Evolutionary conservation across 441 rosid genomes (phyloP), one percentile per base, ranked within the genome.

Genomic region (Brassica hybrid): DNA sequence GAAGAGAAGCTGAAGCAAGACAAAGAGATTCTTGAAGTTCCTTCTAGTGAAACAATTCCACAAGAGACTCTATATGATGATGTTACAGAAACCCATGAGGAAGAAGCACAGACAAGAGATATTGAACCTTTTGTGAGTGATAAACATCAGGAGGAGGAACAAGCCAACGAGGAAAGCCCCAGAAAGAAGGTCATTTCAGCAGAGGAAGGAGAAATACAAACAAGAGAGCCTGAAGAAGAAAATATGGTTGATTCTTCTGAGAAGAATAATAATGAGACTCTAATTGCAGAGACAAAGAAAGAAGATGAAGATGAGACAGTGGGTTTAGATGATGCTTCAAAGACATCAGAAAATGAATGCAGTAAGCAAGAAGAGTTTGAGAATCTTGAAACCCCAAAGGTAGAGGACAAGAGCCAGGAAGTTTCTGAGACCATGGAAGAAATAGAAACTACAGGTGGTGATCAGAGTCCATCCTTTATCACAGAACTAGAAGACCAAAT

Each of bases 401-500:
- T 27, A 45, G 77, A 78, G 16, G 75, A 82, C 60, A 72, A 27
- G 21, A 72, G 56, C 63, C 64, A 13, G 25, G 82, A 85, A 66
- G 54, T 58, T 67, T 21, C 72, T 45, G 80, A 64, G 23, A 21
- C 23, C 23, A 21, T 21, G 23, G 23, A 21, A 21, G 23, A 21
- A 21, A 25, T 27, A 27, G 32, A 67, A 57, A 57, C 73, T 38
- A 9, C 1, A 27, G 32, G 32, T 0, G 38, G 72, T 61, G 80
- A 65, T 74, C 56, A 72, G 18, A 61, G 63, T 64, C 71, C 68
- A 17, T 56, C 80, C 61, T 62, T 79, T 61, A 62, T 72, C 58
- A 25, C 72, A 61, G 75, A 80, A 60, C 76, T 72, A 14, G 81
- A 79, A 43, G 76, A 57, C 19, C 57, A 65, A 50, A 80, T 69